Evolutionary conservation across 225 moss, liverwort and hornwort genomes (phyloP).

Genomic region (Sphagnum contortum): DNA sequence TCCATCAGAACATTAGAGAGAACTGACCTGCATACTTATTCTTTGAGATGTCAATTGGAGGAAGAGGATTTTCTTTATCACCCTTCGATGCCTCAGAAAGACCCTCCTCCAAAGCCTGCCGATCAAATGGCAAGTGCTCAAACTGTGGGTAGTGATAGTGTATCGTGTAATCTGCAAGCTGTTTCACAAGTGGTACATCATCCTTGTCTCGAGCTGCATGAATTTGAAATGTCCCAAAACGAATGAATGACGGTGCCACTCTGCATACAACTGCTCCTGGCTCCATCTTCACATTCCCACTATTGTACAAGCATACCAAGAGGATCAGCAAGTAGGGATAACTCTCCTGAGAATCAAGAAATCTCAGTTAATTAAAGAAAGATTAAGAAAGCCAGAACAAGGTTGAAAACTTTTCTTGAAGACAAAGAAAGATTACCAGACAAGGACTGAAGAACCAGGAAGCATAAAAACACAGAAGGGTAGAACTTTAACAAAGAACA

Average conservation of each 20-base stretch:
- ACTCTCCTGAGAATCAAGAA: background rate
- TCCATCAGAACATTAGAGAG: too few relatives aligned
- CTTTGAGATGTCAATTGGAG: slow-evolving; percentile 57
- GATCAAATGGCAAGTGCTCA: slow-evolving; percentile 59
- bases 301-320: slow-evolving; percentile 14
- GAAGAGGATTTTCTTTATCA: slow-evolving; percentile 23
- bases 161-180: slow-evolving; percentile 82
- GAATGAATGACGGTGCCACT: slow-evolving; percentile 83
- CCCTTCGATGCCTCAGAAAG: slow-evolving; percentile 38
- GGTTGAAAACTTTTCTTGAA: too few relatives aligned
- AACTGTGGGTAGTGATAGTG: slow-evolving; percentile 73
- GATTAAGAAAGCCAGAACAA: too few relatives aligned
- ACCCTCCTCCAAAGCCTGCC: slow-evolving; percentile 45
- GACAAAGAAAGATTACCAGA: too few relatives aligned
- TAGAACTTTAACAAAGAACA: too few relatives aligned
- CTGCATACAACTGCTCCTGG: slow-evolving; percentile 97
- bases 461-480: too few relatives aligned
- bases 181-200: slow-evolving; percentile 65
- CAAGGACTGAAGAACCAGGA: too few relatives aligned
- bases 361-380: background rate
- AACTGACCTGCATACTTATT: slow-evolving; percentile 73
- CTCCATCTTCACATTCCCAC: slow-evolving; percentile 95
- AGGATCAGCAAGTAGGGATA: slow-evolving; percentile 3
- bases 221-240: slow-evolving; percentile 92
- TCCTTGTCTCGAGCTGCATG: slow-evolving; percentile 84